Percentiles rank a stretch among this genome's conserved stretches.
phyloP scores from a whole-genome alignment of 768 basidiomycete species.

The Russula virescens region DNA sequence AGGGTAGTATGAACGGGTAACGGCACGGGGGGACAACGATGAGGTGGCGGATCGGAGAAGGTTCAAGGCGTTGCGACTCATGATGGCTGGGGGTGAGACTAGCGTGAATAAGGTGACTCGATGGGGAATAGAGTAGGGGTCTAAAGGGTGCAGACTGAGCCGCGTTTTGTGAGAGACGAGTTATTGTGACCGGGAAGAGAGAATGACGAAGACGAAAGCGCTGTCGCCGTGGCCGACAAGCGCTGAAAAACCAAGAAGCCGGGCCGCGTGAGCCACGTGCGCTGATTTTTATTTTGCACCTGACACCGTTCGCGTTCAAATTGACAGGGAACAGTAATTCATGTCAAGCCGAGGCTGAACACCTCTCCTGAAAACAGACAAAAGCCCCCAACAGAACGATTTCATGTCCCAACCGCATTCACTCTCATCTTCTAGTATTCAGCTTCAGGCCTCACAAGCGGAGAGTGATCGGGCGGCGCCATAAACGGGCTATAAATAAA shows the following conservation, averaged over 20 bases:
- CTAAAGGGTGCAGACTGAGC: not conserved
- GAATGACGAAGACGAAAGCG: not conserved
- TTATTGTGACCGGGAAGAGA: not conserved
- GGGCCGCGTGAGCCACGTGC: constrained; percentile 15
- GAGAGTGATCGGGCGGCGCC: not conserved
- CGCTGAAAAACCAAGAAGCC: not conserved
- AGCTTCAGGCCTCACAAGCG: not conserved
- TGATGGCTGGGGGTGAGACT: constrained; percentile 28
- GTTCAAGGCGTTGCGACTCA: constrained; percentile 50
- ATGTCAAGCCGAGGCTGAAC: too few relatives aligned
- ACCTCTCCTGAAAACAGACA: not conserved
- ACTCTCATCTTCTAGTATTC: not conserved
- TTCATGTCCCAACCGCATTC: not conserved
- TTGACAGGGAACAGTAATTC: too few relatives aligned
- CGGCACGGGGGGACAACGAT: constrained; percentile 46
- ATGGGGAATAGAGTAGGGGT: constrained; percentile 17
- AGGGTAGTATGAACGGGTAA: constrained; percentile 35
- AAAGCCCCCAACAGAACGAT: not conserved
- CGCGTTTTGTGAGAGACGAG: not conserved
- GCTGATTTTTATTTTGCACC: too few relatives aligned
- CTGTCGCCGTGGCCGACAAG: not conserved
- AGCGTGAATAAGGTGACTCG: constrained; percentile 12
- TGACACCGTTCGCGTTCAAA: not conserved
- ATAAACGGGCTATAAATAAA: constrained; percentile 3
- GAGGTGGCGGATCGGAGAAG: constrained; percentile 55